Evolutionary conservation across 169 alveolate species (phyloP).

Genomic region (Eimeria falciformis): DNA sequence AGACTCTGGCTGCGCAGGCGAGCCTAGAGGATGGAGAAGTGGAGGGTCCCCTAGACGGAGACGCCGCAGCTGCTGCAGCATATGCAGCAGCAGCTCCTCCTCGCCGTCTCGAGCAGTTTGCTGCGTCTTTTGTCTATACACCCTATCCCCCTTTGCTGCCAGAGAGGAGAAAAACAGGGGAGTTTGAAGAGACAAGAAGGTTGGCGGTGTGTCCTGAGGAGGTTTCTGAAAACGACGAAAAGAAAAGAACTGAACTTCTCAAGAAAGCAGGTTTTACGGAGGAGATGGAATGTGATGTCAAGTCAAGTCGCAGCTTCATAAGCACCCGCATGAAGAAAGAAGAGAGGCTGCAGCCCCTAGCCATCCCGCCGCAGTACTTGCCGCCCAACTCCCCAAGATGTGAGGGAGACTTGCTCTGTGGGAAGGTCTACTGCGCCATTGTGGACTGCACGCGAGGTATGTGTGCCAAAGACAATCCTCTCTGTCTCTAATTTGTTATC

Average conservation of each 20-base stretch:
- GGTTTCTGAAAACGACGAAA: background rate
- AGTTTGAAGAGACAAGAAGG: background rate
- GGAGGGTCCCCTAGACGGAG: background rate
- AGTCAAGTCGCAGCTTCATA: background rate
- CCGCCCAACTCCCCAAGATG: constrained; percentile 37
- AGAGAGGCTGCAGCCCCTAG: background rate
- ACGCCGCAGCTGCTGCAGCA: constrained; percentile 5
- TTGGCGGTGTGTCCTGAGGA: constrained; percentile 1
- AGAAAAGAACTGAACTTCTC: background rate
- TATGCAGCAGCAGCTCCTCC: background rate
- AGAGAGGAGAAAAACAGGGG: background rate
- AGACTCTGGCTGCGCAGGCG: background rate
- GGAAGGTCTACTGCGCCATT: background rate
- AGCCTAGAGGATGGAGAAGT: background rate
- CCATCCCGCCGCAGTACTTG: background rate
- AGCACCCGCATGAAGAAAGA: background rate
- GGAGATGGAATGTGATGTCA: constrained; percentile 4
- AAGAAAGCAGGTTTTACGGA: background rate
- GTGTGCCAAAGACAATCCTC: background rate
- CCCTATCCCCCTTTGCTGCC: background rate
- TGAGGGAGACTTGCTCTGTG: background rate
- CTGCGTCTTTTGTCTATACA: background rate
- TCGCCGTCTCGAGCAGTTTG: background rate
- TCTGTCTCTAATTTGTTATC: background rate
- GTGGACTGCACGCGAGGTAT: background rate